Evolutionary conservation across 1,139 yeast genomes (phyloP), one percentile per base, ranked within the genome.

Genomic region (Yamadazyma atlantica): DNA sequence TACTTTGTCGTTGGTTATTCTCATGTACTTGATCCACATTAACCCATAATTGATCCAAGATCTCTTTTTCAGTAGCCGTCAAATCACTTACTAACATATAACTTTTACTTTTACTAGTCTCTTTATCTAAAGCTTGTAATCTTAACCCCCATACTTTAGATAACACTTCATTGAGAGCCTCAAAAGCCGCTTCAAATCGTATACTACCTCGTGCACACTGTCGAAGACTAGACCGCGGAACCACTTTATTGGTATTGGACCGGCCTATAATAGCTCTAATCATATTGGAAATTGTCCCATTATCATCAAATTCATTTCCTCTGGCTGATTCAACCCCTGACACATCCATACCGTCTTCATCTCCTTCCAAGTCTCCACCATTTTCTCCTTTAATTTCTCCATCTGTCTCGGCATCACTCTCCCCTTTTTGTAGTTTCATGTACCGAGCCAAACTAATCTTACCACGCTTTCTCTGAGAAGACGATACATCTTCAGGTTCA

Each of bases 71-170:
- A 14, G 45, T 42, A 2, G 36, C 32, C 13, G 46, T 46, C 33
- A 69, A 49, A 32, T 44, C 41, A 40, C 44, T 56, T 2, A 54
- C 57, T 37, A 60, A 32, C 22, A 41, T 52, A 47, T 46, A 53
- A 14, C 34, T 26, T 21, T 33, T 31, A 31, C 29, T 44, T 34
- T 15, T 31, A 39, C 34, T 36, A n/a, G n/a, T n/a, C 16, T 10
- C 22, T 24, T 29, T 39, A 34, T 44, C 45, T 22, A 42, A 34
- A 4, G 31, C 59, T 54, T 10, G 55, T 29, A 69, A 44, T 17
- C 55, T 46, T 35, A 69, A 39, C 1, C 73, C 75, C 43, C 64
- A 69, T 2, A 56, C 49, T 9, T 14, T 44, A 24, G 51, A 47
- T 27, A 70, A 40, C n/a, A 53, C 54, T 1, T 23, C 34, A 29